Conservation (phyloP, 352 stramenopile species). For the Phytopythium cucurbitacearum region DNA sequence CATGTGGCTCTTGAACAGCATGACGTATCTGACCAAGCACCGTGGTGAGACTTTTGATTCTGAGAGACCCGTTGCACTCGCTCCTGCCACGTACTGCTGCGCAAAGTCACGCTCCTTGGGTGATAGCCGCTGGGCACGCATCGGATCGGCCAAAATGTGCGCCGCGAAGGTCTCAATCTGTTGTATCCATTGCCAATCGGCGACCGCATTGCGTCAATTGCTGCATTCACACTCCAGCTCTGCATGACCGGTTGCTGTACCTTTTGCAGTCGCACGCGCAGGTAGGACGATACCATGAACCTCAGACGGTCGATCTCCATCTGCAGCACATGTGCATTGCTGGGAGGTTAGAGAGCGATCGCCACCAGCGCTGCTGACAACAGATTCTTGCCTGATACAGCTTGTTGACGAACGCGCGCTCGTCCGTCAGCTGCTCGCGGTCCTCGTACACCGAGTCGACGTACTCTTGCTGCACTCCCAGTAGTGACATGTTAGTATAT, state of each 20-base stretch:
- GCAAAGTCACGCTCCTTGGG: slow-evolving; percentile 71
- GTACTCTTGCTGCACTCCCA: slow-evolving; percentile 63
- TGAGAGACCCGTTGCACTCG: neutral
- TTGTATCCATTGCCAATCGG: neutral
- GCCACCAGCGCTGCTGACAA: neutral
- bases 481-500: neutral
- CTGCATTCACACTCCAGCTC: neutral
- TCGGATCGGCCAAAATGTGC: slow-evolving; percentile 45
- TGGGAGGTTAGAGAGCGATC: neutral
- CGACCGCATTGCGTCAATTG: neutral
- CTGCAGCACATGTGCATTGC: slow-evolving; percentile 12
- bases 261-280: slow-evolving; percentile 74
- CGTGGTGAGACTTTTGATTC: neutral
- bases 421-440: slow-evolving; percentile 52
- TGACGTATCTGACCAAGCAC: slow-evolving; percentile 27
- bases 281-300: slow-evolving; percentile 82
- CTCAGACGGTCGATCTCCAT: slow-evolving; percentile 87
- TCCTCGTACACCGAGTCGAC: slow-evolving; percentile 79
- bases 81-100: slow-evolving; percentile 42
- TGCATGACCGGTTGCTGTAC: slow-evolving; percentile 9
- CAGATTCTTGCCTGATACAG: slow-evolving; percentile 53
- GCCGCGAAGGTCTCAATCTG: slow-evolving; percentile 78
- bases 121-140: slow-evolving; percentile 53
- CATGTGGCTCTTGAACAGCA: slow-evolving; percentile 72
- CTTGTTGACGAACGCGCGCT: slow-evolving; percentile 80